Conservation (phyloP, 1,284 basidiomycete genomes). For the Chiua sp. region DNA sequence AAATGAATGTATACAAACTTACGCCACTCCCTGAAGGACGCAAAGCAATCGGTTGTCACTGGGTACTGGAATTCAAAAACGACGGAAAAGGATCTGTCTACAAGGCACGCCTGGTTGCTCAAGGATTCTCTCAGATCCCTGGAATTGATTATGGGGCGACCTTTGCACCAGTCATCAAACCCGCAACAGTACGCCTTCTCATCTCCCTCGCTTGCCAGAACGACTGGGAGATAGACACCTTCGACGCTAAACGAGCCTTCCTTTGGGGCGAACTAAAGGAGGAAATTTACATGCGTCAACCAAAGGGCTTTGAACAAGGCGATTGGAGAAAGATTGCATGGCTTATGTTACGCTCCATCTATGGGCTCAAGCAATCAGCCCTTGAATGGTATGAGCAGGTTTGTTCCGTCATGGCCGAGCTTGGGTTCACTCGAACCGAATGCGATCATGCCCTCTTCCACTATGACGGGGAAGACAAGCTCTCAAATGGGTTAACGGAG, state of each 20-base stretch:
- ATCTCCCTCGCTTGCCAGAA: background rate
- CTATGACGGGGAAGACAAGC: too few species aligned
- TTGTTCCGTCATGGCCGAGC: too few species aligned
- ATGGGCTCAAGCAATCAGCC: too few species aligned
- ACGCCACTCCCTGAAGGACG: background rate
- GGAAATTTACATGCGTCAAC: constrained; percentile 12
- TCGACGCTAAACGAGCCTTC: background rate
- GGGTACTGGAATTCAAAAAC: constrained; percentile 9
- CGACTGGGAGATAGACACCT: constrained; percentile 6
- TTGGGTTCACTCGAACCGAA: too few species aligned
- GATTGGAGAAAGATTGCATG: too few species aligned
- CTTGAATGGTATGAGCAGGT: too few species aligned
- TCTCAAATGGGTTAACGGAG: too few species aligned
- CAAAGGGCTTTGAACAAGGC: constrained; percentile 1
- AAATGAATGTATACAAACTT: background rate
- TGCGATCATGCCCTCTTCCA: too few species aligned
- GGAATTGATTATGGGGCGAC: background rate
- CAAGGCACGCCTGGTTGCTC: constrained; percentile 1
- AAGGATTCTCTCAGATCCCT: constrained; percentile 5
- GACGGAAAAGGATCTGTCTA: constrained; percentile 1
- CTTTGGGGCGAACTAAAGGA: background rate
- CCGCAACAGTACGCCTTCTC: background rate
- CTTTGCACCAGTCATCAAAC: constrained; percentile 5
- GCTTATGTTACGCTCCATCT: too few species aligned
- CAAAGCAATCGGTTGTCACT: constrained; percentile 1